Base-by-base conservation (phyloP, 164 flowering plant species). In the Nymphaea thermarum region DNA sequence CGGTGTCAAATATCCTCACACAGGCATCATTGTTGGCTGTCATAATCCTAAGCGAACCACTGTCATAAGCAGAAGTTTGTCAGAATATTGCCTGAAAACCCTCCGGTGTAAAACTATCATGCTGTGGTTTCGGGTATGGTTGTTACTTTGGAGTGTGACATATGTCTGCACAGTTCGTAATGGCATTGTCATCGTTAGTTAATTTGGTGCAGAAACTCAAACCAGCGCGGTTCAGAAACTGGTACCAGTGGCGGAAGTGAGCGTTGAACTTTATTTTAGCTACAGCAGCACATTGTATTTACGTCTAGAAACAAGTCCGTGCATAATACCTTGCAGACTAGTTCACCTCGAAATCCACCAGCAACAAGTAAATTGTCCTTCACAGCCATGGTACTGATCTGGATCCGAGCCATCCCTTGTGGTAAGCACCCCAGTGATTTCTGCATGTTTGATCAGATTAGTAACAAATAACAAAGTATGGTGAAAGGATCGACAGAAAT, bases 271-370 rank as follows among this genome's bases (percentile, higher is more conserved):
- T 43, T 4, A 3, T 3, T 8, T 2, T 45, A 14, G 6, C 43
- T 59, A 43, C 12, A 47, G 2, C 11, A 25, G 36, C n/a, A 43
- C 51, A 64, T 10, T 25, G 36, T 25, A 25, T 25, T 25, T 17
- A 55, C 16, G 43, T 8, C 60, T 16, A 1, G 16, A 55, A 10
- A 55, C 12, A 55, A 8, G 17, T 43, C 42, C 42, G 25, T 67
- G 44, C 62, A 36, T 43, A 3, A 14, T 83, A 93, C 98, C 98
- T 93, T 93, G 79, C 93, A 89, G 55, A 93, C 82, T 17, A 93
- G 94, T 78, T 93, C 98, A 68, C 98, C 98, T n/a, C 81, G 92
- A 71, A 91, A 91, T 44, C 98, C 98, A 68, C 98, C 98, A 18
- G 93, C 94, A 4, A 82, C 97, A 81, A 89, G 55, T 62, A 93